Base-by-base conservation (phyloP, 2,329 filamentous ascomycete genomes). In the Fusarium sp. region DNA sequence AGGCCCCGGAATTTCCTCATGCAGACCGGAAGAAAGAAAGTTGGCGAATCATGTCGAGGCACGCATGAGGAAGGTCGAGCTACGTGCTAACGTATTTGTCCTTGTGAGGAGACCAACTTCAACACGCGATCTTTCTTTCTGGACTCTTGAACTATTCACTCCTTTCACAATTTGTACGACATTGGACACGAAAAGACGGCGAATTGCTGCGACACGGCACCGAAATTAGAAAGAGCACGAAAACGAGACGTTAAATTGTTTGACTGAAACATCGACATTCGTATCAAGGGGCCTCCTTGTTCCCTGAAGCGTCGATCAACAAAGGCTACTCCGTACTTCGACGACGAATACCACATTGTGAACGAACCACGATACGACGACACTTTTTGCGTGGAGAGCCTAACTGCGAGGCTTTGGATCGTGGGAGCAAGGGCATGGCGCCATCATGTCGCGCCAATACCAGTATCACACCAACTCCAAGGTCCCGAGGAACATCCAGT, bases 381-480 rank as follows among this genome's bases (percentile, higher is more conserved):
- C n/a, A 15, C n/a, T 28, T 13, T 33, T 39, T 38, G 24, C 39
- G 31, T n/a, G n/a, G 47, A 7, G 7, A 26, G 15, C n/a, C 12
- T n/a, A 24, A 36, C 41, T 22, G 47, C 20, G 18, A 60, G 51
- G 12, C 63, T 28, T 28, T 48, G 24, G 47, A 38, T 35, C 15
- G 55, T 45, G 24, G 36, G 51, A 57, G 49, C 20, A 62, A 59
- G 75, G 80, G 75, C 68, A 81, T 80, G 80, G 80, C 79, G 66
- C 67, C 71, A 78, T 59, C 61, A 82, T 82, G 80, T 78, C 75
- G 58, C 73, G 66, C 73, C 70, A 70, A 65, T 72, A 71, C 67
- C 63, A 78, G 60, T 60, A 73, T 59, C 66, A 56, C 41, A 65
- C 61, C 61, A 71, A 59, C 59, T 63, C 68, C 51, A 63, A 58